phyloP scores from a whole-genome alignment of 768 basidiomycete genomes.

The Termitomyces sp. region DNA sequence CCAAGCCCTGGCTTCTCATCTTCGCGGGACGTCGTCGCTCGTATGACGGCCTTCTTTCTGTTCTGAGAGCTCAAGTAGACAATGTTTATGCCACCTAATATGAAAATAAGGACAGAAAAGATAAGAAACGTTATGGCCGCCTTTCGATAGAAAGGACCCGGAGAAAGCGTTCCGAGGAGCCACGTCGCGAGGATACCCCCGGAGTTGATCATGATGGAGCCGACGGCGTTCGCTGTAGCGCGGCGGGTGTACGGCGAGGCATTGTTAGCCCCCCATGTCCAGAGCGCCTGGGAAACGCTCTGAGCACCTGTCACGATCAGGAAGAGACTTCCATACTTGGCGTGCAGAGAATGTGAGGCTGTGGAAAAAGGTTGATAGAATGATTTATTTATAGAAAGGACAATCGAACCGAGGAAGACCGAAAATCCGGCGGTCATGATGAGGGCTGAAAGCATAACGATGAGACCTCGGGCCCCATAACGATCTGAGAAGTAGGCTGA shows the following conservation, averaged over 20 bases:
- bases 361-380: neutral
- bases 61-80: conserved; percentile 39
- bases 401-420: conserved; percentile 46
- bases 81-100: conserved; percentile 32
- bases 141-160: conserved; percentile 43
- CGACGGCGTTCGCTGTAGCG: conserved; percentile 55
- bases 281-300: conserved; percentile 42
- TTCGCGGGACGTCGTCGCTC: neutral
- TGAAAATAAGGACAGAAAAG: conserved; percentile 33
- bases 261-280: conserved; percentile 62
- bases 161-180: conserved; percentile 48
- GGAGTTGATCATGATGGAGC: conserved; percentile 51
- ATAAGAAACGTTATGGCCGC: conserved; percentile 39
- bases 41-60: conserved; percentile 30
- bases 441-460: conserved; percentile 38
- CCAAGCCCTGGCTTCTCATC: conserved; percentile 23
- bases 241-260: conserved; percentile 48
- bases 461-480: conserved; percentile 44
- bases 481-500: conserved; percentile 47
- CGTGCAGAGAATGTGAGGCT: conserved; percentile 6
- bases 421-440: conserved; percentile 44
- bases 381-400: neutral
- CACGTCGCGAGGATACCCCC: conserved; percentile 60
- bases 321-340: conserved; percentile 54
- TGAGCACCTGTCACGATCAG: conserved; percentile 49